Conservation (phyloP, 2,329 filamentous ascomycete genomes). For the Didymella segeticola region DNA sequence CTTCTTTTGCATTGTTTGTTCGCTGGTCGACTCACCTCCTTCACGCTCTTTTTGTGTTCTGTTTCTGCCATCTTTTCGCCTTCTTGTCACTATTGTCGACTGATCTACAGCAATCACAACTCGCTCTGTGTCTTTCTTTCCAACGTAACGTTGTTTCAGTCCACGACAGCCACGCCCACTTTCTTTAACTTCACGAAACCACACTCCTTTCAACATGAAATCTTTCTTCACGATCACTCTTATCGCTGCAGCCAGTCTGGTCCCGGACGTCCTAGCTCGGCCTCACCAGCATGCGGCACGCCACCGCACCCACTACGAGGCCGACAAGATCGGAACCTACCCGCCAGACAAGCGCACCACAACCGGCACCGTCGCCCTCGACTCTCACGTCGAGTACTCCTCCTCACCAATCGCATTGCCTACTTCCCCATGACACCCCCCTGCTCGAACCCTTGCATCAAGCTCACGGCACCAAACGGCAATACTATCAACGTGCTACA, state of each 20-base stretch:
- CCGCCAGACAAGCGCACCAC: background rate
- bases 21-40: slow-evolving; percentile 1
- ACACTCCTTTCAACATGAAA: slow-evolving; percentile 9
- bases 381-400: slow-evolving; percentile 60
- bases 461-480: slow-evolving; percentile 56
- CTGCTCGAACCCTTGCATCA: slow-evolving; percentile 66
- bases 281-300: slow-evolving; percentile 1
- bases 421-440: slow-evolving; percentile 64
- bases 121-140: background rate
- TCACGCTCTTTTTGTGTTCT: background rate
- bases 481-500: slow-evolving; percentile 64
- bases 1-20: background rate
- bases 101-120: slow-evolving; percentile 4
- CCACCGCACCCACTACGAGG: slow-evolving; percentile 1
- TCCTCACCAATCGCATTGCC: slow-evolving; percentile 67
- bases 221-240: background rate
- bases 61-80: background rate
- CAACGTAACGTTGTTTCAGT: background rate
- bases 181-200: background rate
- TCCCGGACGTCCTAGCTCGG: background rate
- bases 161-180: background rate
- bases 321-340: background rate
- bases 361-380: background rate
- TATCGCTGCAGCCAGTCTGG: background rate
- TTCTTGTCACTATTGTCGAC: background rate